Conservation (phyloP, 2,329 filamentous ascomycete genomes). For the Microcyclosporella mali region DNA sequence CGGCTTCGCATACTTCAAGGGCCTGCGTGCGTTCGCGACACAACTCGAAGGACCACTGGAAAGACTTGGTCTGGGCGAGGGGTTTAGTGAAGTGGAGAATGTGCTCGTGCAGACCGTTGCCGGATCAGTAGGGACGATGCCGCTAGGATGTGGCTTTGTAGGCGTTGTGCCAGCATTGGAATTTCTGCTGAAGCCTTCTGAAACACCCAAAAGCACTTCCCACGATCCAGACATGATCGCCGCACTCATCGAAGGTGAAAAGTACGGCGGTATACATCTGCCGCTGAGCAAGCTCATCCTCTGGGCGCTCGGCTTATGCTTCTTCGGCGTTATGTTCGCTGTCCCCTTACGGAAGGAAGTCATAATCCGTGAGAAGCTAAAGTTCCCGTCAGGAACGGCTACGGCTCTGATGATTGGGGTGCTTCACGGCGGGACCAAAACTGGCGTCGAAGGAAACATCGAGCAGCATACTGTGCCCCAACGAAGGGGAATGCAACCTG, state of each 20-base stretch:
- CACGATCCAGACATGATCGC: constrained; percentile 19
- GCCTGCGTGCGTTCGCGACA: constrained; percentile 63
- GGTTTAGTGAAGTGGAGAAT: constrained; percentile 93
- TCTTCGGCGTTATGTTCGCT: constrained; percentile 95
- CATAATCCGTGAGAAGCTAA: constrained; percentile 84
- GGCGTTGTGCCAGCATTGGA: constrained; percentile 91
- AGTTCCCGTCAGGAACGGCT: constrained; percentile 91
- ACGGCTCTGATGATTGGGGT: constrained; percentile 91
- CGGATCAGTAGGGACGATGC: constrained; percentile 93
- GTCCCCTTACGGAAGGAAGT: constrained; percentile 86
- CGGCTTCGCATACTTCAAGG: constrained; percentile 88
- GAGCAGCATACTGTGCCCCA: constrained; percentile 25
- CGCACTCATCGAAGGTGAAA: constrained; percentile 12
- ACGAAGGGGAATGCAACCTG: constrained; percentile 10
- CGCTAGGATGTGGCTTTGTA: constrained; percentile 89
- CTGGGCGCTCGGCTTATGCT: constrained; percentile 88
- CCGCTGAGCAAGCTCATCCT: constrained; percentile 70
- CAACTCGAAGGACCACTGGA: constrained; percentile 37
- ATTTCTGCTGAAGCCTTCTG: constrained; percentile 69
- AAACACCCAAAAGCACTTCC: constrained; percentile 39
- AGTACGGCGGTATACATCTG: constrained; percentile 26
- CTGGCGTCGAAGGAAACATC: constrained; percentile 34
- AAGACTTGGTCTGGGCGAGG: constrained; percentile 35
- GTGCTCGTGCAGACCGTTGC: constrained; percentile 95
- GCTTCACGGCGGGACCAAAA: constrained; percentile 59